Evolutionary conservation across 75 land plant genomes (phyloP).

Genomic region (Cryptomeria japonica): DNA sequence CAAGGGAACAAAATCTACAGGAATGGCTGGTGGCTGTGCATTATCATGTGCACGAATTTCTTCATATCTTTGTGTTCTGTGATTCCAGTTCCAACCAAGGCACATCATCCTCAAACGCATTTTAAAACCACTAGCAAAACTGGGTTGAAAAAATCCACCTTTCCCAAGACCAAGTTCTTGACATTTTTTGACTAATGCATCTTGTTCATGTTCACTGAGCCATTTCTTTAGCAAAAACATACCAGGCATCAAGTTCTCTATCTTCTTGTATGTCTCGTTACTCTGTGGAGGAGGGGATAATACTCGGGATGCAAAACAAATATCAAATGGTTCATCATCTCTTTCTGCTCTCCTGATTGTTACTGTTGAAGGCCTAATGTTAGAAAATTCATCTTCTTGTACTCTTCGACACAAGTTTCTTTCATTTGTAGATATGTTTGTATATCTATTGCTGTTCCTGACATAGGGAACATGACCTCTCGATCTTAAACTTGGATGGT

Average conservation of each 20-base stretch:
- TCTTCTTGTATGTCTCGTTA: too few relatives aligned
- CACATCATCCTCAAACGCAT: slow-evolving; percentile 79
- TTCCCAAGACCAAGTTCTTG: slow-evolving; percentile 57
- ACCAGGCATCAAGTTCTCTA: background rate
- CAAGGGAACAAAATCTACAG: slow-evolving; percentile 34
- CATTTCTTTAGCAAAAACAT: background rate
- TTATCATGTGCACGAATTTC: slow-evolving; percentile 45
- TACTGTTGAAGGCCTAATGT: too few relatives aligned
- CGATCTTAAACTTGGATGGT: too few relatives aligned
- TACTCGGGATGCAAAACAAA: too few relatives aligned
- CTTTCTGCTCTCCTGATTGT: too few relatives aligned
- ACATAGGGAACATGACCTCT: too few relatives aligned
- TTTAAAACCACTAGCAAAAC: slow-evolving; percentile 48
- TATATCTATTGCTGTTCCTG: too few relatives aligned
- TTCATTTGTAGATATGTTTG: too few relatives aligned
- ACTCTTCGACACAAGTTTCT: too few relatives aligned
- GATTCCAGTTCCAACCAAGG: slow-evolving; percentile 70
- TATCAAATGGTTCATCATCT: too few relatives aligned
- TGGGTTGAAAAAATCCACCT: slow-evolving; percentile 74
- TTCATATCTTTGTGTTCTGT: slow-evolving; percentile 48
- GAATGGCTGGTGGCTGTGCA: slow-evolving; percentile 53
- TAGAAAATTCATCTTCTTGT: too few relatives aligned
- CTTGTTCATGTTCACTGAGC: slow-evolving; percentile 17
- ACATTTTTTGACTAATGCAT: slow-evolving; percentile 58
- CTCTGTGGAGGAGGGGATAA: too few relatives aligned